Percentiles rank a stretch among this genome's conserved stretches.
Evolutionary conservation across 140 eudicot genomes (phyloP).

Genomic region (Flaveria floridana): DNA sequence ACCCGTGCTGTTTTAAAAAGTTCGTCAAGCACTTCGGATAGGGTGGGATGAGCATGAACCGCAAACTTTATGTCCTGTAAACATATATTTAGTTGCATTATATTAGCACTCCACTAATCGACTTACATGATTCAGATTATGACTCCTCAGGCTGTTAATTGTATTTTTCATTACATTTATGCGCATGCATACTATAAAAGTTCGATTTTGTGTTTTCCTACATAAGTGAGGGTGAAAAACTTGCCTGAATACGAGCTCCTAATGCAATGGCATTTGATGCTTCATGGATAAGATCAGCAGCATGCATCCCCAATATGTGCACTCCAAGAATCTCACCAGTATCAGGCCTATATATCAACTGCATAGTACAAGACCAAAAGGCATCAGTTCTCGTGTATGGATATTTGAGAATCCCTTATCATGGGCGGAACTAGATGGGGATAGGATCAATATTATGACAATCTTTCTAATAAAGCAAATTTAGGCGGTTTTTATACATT

Average conservation of each 20-base stretch:
- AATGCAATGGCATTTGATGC: conserved; percentile 94
- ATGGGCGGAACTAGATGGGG: background rate
- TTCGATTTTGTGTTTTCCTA: background rate
- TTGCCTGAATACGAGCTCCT: conserved; percentile 78
- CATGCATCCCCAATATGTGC: conserved; percentile 93
- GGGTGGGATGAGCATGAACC: conserved; percentile 96
- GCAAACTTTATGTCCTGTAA: conserved; percentile 83
- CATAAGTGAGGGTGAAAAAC: conserved; percentile 14
- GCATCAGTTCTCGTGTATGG: background rate
- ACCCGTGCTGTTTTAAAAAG: conserved; percentile 74
- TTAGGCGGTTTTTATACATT: background rate
- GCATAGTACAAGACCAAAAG: conserved; percentile 37
- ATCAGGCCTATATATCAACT: conserved; percentile 97
- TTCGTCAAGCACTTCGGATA: conserved; percentile 94
- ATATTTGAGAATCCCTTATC: background rate
- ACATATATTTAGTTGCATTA: conserved; percentile 3
- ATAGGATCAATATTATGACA: background rate
- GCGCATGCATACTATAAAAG: background rate
- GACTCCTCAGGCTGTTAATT: background rate
- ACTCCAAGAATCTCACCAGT: conserved; percentile 95
- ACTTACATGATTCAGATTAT: background rate
- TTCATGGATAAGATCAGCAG: conserved; percentile 96
- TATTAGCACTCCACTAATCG: background rate
- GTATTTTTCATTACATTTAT: background rate
- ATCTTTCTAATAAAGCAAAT: background rate